Evolutionary conservation across 2,329 filamentous ascomycete species (phyloP), one percentile per base, ranked within the genome.

Genomic region (Trematosphaeria pertusa): DNA sequence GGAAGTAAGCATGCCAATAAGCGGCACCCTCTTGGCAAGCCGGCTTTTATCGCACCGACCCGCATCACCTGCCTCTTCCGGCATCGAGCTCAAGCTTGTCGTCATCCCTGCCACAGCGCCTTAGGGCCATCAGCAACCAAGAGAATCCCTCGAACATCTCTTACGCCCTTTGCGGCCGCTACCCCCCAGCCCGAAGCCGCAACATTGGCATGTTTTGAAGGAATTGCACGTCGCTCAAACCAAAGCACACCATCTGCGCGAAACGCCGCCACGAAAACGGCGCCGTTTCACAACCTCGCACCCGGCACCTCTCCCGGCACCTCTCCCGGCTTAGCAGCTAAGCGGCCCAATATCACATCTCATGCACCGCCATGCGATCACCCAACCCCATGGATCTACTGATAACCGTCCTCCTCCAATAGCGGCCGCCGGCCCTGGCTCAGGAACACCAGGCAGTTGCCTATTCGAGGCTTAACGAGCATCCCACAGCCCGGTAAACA

Each of bases 21-120:
- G 31, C 31, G 31, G 31, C 31, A 34, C 31, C 8, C 34, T n/a
- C 28, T 46, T 47, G 48, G 39, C 46, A 36, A 21, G 19, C 34
- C n/a, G 34, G 26, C 52, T 59, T 57, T 32, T 54, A 43, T 43
- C 20, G 22, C 44, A 30, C 34, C 34, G 18, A 35, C 51, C 48
- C 46, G 46, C 53, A 45, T 19, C 42, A 56, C 52, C 56, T 62
- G 28, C 56, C 50, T 46, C 5, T 47, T 56, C 11, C 19, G 51
- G 57, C 37, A 56, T n/a, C 7, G 31, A 34, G 31, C 12, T 12
- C 8, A 12, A 28, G 24, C 8, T 28, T 8, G 24, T 7, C 24
- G 24, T 28, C 7, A 28, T 7, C 8, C 24, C 24, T 28, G 24
- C 24, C 7, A 28, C 24, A 8, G 12, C 24, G 24, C n/a, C n/a